Percentiles rank a stretch among this genome's conserved stretches.
Conservation (phyloP, 2,329 filamentous ascomycete species). For the Fusarium sp. region DNA sequence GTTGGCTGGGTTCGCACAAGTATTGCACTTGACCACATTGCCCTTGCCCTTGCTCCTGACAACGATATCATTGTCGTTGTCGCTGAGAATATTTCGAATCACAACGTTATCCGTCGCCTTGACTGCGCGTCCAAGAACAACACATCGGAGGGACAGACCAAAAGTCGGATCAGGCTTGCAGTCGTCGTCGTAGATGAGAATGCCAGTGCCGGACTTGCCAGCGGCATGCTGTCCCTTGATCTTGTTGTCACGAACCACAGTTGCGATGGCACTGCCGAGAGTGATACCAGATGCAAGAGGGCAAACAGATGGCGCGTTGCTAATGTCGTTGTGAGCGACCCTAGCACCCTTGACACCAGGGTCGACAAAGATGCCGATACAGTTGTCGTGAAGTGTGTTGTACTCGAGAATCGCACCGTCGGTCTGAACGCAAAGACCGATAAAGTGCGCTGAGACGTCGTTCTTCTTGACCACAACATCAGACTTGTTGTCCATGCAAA, state of each 20-base stretch:
- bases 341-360: conserved; percentile 50
- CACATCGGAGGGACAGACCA: conserved; percentile 24
- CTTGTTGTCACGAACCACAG: conserved; percentile 49
- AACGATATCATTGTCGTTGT: conserved; percentile 50
- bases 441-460: conserved; percentile 49
- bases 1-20: conserved; percentile 26
- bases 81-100: conserved; percentile 48
- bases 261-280: conserved; percentile 49
- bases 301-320: conserved; percentile 31
- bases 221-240: conserved; percentile 46
- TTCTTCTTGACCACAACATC: conserved; percentile 50
- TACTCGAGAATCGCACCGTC: conserved; percentile 50
- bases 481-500: conserved; percentile 56
- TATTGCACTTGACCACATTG: conserved; percentile 50
- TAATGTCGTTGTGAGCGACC: conserved; percentile 52
- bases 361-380: conserved; percentile 54
- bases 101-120: conserved; percentile 50
- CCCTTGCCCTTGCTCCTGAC: conserved; percentile 30
- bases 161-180: conserved; percentile 10
- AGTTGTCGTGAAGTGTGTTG: conserved; percentile 53
- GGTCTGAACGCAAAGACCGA: conserved; percentile 57
- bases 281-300: conserved; percentile 45
- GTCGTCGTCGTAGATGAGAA: conserved; percentile 47
- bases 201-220: conserved; percentile 34
- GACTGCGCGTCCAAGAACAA: conserved; percentile 21